Evolutionary conservation across 2,329 filamentous ascomycete genomes (phyloP), one percentile per base, ranked within the genome.

Genomic region (Calonectria pseudoturangicola): DNA sequence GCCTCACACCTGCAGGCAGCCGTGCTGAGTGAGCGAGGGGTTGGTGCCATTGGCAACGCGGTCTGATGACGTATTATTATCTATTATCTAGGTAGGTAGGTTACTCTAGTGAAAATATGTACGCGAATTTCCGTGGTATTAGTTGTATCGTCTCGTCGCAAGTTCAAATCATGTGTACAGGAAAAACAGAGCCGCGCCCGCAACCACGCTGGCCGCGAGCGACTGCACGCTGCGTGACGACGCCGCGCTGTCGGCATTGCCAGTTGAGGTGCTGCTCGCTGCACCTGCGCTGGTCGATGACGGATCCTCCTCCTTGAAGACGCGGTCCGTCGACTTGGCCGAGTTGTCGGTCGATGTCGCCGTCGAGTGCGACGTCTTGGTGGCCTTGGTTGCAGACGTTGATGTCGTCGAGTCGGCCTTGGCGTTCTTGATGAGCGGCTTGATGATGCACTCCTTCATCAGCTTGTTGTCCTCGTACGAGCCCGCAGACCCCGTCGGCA

Each of bases 361-460:
- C 12, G 64, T 33, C 10, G 62, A 47, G n/a, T 63, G 21, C 15
- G 70, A 45, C 4, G 67, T n/a, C 41, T 63, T 16, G 15, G 54
- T 60, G 10, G 68, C 68, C 33, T 70, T 43, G n/a, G 72, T 36
- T 7, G 56, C 41, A 4, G 65, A 36, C 2, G 56, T 47, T 27
- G 51, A 58, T 12, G 65, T 66, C 7, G 70, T 65, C 0, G 51
- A 27, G 6, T 72, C 64, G 13, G 65, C 71, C 28, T 28, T 60
- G n/a, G 68, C 70, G 27, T 77, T 70, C 36, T 77, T 73, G 18
- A 74, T 72, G 79, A 86, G 86, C 0, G 83, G 79, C 9, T 75
- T 81, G n/a, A 87, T 75, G 8, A 87, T 80, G 73, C 86, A 88
- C 73, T 86, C 74, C 54, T 82, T 82, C 84, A 87, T 84, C 36